These are phyloP conservation scores for Vaccinium vitisidaea DNA, from an alignment of 148 eudicot genomes.

Conservation along the genomic window DNA sequence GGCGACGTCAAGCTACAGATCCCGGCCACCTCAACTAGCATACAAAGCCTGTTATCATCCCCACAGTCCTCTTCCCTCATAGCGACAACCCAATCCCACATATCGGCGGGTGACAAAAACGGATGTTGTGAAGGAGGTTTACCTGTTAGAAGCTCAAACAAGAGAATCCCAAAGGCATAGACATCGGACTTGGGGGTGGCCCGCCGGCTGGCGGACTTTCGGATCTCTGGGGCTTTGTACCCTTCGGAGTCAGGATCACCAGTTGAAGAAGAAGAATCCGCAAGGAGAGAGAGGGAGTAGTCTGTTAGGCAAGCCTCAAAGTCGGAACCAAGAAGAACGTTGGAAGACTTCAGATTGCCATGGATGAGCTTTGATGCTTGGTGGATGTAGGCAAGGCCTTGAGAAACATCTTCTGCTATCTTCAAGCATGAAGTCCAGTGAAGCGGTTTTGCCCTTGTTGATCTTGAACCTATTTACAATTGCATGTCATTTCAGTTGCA, in stretches of 20 bases:
- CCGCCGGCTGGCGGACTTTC: slow-evolving; percentile 39
- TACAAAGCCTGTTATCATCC: slow-evolving; percentile 55
- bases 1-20: slow-evolving; percentile 73
- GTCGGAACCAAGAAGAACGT: slow-evolving; percentile 79
- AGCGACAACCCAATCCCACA: slow-evolving; percentile 82
- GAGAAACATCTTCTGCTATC: slow-evolving; percentile 90
- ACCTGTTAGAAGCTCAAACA: slow-evolving; percentile 79
- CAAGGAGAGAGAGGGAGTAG: slow-evolving; percentile 54
- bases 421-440: slow-evolving; percentile 96
- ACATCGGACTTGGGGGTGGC: slow-evolving; percentile 74
- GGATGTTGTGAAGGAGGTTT: slow-evolving; percentile 87
- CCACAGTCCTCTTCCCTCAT: slow-evolving; percentile 67
- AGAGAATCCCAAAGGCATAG: slow-evolving; percentile 73
- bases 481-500: not conserved
- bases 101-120: slow-evolving; percentile 63
- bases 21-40: slow-evolving; percentile 80
- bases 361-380: slow-evolving; percentile 75
- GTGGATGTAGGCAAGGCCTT: slow-evolving; percentile 87
- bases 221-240: slow-evolving; percentile 74
- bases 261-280: slow-evolving; percentile 33
- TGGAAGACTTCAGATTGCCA: slow-evolving; percentile 80
- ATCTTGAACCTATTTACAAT: slow-evolving; percentile 61
- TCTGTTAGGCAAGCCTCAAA: slow-evolving; percentile 90
- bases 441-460: slow-evolving; percentile 83
- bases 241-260: slow-evolving; percentile 62